These are phyloP conservation scores for Eimeria zaria DNA, from an alignment of 169 alveolate species.

Conservation along the genomic window DNA sequence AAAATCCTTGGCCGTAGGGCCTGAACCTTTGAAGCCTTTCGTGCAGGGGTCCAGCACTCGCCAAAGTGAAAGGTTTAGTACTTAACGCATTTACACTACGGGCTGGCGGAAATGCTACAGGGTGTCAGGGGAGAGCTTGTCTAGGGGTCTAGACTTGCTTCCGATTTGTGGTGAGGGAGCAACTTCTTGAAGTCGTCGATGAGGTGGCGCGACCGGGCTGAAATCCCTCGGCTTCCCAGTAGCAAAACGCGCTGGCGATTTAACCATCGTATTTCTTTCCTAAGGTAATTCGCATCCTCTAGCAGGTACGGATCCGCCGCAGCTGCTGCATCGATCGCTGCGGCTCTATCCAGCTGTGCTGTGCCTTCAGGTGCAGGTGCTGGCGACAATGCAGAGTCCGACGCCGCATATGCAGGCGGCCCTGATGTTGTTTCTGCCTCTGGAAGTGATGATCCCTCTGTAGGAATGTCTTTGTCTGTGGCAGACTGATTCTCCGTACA, in stretches of 20 bases:
- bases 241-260: slow-evolving; percentile 98
- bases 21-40: not conserved
- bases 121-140: slow-evolving; percentile 87
- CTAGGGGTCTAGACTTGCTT: slow-evolving; percentile 87
- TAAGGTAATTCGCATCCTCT: slow-evolving; percentile 92
- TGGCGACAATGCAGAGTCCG: not conserved
- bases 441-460: not conserved
- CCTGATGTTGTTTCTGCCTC: not conserved
- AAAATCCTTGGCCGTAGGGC: not conserved
- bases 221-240: slow-evolving; percentile 97
- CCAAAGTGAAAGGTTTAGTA: not conserved
- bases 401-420: not conserved
- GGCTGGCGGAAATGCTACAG: slow-evolving; percentile 1
- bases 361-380: slow-evolving; percentile 1
- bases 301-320: slow-evolving; percentile 93
- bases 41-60: not conserved
- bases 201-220: slow-evolving; percentile 96
- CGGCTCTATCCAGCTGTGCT: not conserved
- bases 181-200: slow-evolving; percentile 96
- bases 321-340: slow-evolving; percentile 68
- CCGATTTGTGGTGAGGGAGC: slow-evolving; percentile 99
- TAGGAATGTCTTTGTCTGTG: not conserved
- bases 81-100: not conserved
- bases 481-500: not conserved
- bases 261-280: slow-evolving; percentile 94